These are phyloP conservation scores for Tulasnella sp. DNA, from an alignment of 768 basidiomycete species.

Conservation along the genomic window DNA sequence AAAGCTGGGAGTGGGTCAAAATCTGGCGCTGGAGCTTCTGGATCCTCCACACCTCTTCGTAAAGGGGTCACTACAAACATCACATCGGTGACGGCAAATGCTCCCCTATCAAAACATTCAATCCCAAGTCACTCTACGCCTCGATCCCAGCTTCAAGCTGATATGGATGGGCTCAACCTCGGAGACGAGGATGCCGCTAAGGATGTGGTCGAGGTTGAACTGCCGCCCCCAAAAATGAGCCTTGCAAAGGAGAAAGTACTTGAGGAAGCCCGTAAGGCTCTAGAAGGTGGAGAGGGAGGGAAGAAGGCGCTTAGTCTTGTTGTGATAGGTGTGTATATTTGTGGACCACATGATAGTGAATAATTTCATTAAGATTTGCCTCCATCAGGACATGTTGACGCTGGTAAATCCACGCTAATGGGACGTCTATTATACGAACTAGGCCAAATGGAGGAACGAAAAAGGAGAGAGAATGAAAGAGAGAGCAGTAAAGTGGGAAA, in stretches of 20 bases:
- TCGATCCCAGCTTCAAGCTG: slow-evolving; percentile 48
- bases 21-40: too few species aligned
- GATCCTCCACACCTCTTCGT: too few species aligned
- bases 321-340: slow-evolving; percentile 60
- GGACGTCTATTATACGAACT: slow-evolving; percentile 87
- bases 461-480: slow-evolving; percentile 68
- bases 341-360: background rate
- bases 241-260: slow-evolving; percentile 71
- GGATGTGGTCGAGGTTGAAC: slow-evolving; percentile 31
- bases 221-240: slow-evolving; percentile 44
- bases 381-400: slow-evolving; percentile 83
- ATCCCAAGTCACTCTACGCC: too few species aligned
- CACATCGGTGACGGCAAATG: too few species aligned
- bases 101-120: too few species aligned
- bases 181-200: slow-evolving; percentile 31
- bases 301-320: slow-evolving; percentile 75
- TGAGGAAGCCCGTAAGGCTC: slow-evolving; percentile 52
- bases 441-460: slow-evolving; percentile 77
- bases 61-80: too few species aligned
- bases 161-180: slow-evolving; percentile 64
- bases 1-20: too few species aligned
- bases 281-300: slow-evolving; percentile 36
- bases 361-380: background rate
- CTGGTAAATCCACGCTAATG: slow-evolving; percentile 97
- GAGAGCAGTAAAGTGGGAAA: slow-evolving; percentile 86